Evolutionary conservation across 2,329 filamentous ascomycete genomes (phyloP).

Genomic region (Colletotrichum sp.): DNA sequence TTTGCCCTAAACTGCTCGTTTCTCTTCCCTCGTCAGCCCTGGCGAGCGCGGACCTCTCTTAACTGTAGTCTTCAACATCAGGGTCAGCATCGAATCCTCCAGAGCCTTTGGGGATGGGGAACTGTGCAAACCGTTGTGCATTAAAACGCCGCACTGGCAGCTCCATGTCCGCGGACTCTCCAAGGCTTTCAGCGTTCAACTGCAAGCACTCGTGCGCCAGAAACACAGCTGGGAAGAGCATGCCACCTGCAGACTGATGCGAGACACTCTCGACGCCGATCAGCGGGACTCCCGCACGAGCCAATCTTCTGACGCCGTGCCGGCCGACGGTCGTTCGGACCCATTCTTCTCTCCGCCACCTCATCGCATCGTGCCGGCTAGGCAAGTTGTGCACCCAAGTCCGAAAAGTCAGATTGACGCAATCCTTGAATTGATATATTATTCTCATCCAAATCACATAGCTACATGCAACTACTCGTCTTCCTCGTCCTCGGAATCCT

Average conservation of each 20-base stretch:
- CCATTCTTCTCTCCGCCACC: not conserved
- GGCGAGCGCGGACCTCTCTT: not conserved
- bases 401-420: not conserved
- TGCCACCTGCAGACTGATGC: slow-evolving; percentile 9
- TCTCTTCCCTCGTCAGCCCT: not conserved
- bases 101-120: not conserved
- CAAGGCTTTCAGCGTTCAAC: not conserved
- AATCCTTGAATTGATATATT: not conserved
- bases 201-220: not conserved
- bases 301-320: not conserved
- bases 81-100: not conserved
- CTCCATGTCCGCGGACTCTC: not conserved
- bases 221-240: not conserved
- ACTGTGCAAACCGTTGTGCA: not conserved
- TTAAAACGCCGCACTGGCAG: not conserved
- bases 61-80: not conserved
- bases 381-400: not conserved
- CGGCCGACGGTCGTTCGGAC: not conserved
- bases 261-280: slow-evolving; percentile 14
- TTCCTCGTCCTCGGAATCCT: slow-evolving; percentile 40
- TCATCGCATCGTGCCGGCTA: not conserved
- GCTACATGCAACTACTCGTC: slow-evolving; percentile 29
- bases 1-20: not conserved
- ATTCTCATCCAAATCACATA: not conserved
- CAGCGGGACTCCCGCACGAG: not conserved